Evolutionary conservation across 2,329 filamentous ascomycete genomes (phyloP).

Genomic region (Chrysosporium keratinophilum): DNA sequence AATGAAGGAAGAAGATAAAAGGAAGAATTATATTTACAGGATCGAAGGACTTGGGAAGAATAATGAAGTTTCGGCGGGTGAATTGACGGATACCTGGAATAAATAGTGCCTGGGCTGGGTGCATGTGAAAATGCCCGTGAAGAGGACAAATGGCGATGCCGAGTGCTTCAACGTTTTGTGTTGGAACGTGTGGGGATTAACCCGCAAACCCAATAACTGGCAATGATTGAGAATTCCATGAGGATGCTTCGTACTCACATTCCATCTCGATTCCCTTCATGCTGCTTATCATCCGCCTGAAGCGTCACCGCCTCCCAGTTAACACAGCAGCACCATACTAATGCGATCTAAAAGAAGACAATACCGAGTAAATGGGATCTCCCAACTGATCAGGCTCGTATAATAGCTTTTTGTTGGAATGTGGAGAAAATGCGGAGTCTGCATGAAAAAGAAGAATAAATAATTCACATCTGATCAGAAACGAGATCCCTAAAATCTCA

Average conservation of each 20-base stretch:
- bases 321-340: too few species aligned
- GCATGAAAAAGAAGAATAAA: not conserved
- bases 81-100: not conserved
- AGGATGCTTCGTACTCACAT: too few species aligned
- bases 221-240: too few species aligned
- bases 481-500: not conserved
- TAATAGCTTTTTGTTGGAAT: too few species aligned
- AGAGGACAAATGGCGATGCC: not conserved
- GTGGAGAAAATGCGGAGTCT: not conserved
- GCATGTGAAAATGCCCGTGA: constrained; percentile 10
- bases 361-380: too few species aligned
- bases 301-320: too few species aligned
- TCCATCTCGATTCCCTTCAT: too few species aligned
- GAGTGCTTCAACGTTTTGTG: not conserved
- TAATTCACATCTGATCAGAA: not conserved
- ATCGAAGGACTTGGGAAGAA: not conserved
- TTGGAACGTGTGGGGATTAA: not conserved
- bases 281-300: too few species aligned
- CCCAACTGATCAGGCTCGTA: too few species aligned
- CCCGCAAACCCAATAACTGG: not conserved
- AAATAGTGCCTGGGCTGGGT: not conserved
- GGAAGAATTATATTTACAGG: not conserved
- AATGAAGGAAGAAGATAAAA: constrained; percentile 13
- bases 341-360: too few species aligned
- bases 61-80: not conserved